Conservation (phyloP, 2,329 filamentous ascomycete genomes). For the Fusarium sp. region DNA sequence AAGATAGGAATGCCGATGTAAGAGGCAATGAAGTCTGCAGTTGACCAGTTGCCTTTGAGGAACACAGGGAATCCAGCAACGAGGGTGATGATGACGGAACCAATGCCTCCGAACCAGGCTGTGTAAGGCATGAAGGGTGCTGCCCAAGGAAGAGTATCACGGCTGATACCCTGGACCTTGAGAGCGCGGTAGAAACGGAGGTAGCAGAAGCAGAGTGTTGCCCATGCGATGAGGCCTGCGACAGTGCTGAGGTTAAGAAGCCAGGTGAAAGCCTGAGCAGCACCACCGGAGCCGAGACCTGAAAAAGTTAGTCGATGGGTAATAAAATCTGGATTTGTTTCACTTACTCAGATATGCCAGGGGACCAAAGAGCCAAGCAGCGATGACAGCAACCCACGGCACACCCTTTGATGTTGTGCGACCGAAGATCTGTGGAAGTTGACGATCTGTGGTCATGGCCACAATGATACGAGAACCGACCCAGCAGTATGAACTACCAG, state of each 20-base stretch:
- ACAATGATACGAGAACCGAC: slow-evolving; percentile 76
- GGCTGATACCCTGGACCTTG: slow-evolving; percentile 66
- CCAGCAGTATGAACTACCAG: slow-evolving; percentile 67
- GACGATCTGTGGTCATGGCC: slow-evolving; percentile 74
- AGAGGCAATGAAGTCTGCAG: slow-evolving; percentile 71
- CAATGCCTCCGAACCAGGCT: slow-evolving; percentile 69
- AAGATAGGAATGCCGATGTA: slow-evolving; percentile 76
- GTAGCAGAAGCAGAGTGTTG: slow-evolving; percentile 70
- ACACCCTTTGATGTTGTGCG: slow-evolving; percentile 72
- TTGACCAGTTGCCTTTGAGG: slow-evolving; percentile 73
- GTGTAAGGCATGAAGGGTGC: slow-evolving; percentile 72
- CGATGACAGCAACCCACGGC: slow-evolving; percentile 67
- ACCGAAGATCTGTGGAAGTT: slow-evolving; percentile 73
- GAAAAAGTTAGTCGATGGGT: accelerated
- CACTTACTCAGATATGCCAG: slow-evolving; percentile 78
- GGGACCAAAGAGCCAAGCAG: slow-evolving; percentile 70
- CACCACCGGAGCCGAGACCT: slow-evolving; percentile 57
- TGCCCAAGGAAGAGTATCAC: slow-evolving; percentile 66
- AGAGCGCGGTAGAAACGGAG: slow-evolving; percentile 65
- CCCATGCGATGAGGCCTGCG: slow-evolving; percentile 71
- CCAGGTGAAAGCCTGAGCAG: slow-evolving; percentile 76
- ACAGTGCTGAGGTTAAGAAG: slow-evolving; percentile 78
- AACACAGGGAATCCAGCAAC: slow-evolving; percentile 84
- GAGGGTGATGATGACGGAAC: slow-evolving; percentile 73
- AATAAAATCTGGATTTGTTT: accelerated